Percentiles rank a stretch among this genome's conserved stretches.
Conservation (phyloP, 169 alveolate species). For the Plasmodium gonderi region DNA sequence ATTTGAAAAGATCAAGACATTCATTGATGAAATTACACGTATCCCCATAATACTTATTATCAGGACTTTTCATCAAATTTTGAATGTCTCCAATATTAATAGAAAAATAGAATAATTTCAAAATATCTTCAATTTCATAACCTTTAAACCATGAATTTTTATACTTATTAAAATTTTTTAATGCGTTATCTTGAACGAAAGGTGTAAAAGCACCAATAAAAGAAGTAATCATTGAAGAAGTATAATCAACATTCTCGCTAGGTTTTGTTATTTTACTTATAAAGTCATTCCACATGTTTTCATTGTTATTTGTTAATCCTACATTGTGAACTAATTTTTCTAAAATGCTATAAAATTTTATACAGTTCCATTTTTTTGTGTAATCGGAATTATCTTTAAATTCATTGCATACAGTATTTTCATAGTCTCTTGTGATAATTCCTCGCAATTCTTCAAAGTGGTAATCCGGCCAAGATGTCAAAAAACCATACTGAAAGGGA, state of each 20-base stretch:
- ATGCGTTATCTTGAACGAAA: background rate
- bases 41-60: background rate
- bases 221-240: background rate
- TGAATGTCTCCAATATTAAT: background rate
- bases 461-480: background rate
- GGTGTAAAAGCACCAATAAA: background rate
- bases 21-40: background rate
- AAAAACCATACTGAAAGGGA: background rate
- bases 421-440: background rate
- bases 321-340: background rate
- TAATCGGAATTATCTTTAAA: background rate
- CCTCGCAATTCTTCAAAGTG: background rate
- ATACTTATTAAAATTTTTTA: constrained; percentile 5
- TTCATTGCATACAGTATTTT: background rate
- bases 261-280: background rate
- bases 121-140: background rate
- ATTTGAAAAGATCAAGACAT: background rate
- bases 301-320: background rate
- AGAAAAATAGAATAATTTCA: constrained; percentile 1
- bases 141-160: background rate
- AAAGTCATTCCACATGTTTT: background rate
- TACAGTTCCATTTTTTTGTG: background rate
- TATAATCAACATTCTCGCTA: background rate
- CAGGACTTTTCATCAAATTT: background rate
- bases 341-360: background rate